A percentile compares a stretch with the other conserved stretches of the same genome.
These are phyloP conservation scores for Wickerhamiella kazuoi DNA, from an alignment of 805 yeast genomes.

Conservation along the genomic window DNA sequence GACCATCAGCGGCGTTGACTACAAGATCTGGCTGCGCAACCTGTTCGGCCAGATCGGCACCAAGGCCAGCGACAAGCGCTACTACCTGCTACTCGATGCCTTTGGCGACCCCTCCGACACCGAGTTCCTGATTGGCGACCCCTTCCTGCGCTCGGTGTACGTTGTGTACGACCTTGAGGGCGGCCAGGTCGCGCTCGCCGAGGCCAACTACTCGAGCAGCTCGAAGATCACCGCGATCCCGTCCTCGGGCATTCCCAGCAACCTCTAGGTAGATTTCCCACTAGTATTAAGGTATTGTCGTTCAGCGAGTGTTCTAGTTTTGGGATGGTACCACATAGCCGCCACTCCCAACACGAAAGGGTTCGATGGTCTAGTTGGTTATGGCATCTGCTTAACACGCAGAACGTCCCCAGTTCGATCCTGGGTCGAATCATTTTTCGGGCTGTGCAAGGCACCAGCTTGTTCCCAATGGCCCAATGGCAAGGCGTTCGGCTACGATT, in stretches of 20 bases:
- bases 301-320: too few species aligned
- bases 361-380: conserved; percentile 88
- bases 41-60: too few species aligned
- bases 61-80: too few species aligned
- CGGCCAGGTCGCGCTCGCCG: conserved; percentile 37
- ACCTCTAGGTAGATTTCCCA: too few species aligned
- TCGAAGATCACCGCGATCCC: too few species aligned
- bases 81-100: too few species aligned
- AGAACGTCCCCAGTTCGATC: conserved; percentile 99
- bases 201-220: too few species aligned
- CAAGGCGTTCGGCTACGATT: conserved; percentile 8
- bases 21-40: neutral
- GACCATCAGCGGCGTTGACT: neutral
- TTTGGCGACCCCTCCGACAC: neutral
- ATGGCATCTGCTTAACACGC: conserved; percentile 99
- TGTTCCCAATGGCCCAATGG: conserved; percentile 8
- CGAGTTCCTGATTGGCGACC: conserved; percentile 33
- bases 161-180: conserved; percentile 47
- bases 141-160: conserved; percentile 44
- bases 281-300: too few species aligned
- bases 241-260: too few species aligned
- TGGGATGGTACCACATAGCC: too few species aligned
- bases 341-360: too few species aligned
- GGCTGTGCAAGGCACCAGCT: too few species aligned
- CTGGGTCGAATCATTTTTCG: conserved; percentile 81